These are phyloP conservation scores for Talaromyces funiculosus DNA, from an alignment of 2,329 filamentous ascomycete species.

Conservation along the genomic window DNA sequence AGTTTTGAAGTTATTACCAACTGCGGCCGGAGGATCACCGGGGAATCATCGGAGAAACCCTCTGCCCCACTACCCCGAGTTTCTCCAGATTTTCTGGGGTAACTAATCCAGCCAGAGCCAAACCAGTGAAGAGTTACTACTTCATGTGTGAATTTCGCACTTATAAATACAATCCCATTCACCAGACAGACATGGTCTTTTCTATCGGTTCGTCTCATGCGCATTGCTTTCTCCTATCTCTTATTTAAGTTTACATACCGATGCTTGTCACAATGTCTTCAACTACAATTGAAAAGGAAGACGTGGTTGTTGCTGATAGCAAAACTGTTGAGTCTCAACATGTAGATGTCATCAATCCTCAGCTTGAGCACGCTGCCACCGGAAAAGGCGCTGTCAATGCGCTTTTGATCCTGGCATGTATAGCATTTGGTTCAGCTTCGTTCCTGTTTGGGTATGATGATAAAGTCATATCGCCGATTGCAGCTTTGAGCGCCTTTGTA, in stretches of 20 bases:
- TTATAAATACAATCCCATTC: not conserved
- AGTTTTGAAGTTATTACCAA: too few species aligned
- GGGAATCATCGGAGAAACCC: not conserved
- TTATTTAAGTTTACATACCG: not conserved
- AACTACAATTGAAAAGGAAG: not conserved
- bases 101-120: not conserved
- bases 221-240: not conserved
- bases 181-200: not conserved
- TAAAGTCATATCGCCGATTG: conserved; percentile 29
- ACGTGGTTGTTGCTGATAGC: not conserved
- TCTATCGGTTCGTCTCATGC: not conserved
- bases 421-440: conserved; percentile 26
- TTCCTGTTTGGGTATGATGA: conserved; percentile 32
- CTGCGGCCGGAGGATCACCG: not conserved
- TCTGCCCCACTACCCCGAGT: too few species aligned
- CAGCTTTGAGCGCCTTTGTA: conserved; percentile 25
- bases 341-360: conserved; percentile 11
- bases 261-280: not conserved
- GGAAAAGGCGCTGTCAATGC: conserved; percentile 22
- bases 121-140: not conserved
- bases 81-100: not conserved
- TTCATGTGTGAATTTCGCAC: not conserved
- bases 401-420: conserved; percentile 23
- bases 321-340: conserved; percentile 19
- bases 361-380: not conserved